Evolutionary conservation across 768 basidiomycete genomes (phyloP).

Genomic region (Russula abietina): DNA sequence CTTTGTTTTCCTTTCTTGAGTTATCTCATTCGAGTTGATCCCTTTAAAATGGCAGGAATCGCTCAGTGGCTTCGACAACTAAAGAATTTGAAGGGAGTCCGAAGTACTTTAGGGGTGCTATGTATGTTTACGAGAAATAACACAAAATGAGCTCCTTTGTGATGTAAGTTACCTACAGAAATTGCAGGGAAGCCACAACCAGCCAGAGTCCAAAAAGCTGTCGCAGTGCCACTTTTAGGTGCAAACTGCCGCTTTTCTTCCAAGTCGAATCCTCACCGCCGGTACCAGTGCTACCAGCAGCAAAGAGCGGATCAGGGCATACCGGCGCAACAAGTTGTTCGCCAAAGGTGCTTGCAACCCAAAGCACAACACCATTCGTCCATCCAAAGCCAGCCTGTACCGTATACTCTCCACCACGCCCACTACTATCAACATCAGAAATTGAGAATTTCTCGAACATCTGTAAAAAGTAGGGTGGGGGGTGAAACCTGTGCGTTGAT

Average conservation of each 20-base stretch:
- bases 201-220: background rate
- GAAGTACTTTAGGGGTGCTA: no score
- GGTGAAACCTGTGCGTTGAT: background rate
- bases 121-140: background rate
- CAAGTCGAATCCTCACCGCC: background rate
- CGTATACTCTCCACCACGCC: constrained; percentile 79
- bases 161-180: background rate
- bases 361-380: constrained; percentile 82
- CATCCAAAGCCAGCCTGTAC: constrained; percentile 82
- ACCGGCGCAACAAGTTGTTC: constrained; percentile 13
- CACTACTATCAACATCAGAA: constrained; percentile 70
- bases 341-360: constrained; percentile 67
- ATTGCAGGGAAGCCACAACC: background rate
- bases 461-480: constrained; percentile 31
- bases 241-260: background rate
- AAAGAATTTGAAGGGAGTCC: no score
- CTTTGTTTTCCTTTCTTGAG: no score
- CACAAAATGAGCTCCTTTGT: background rate
- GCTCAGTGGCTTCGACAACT: no score
- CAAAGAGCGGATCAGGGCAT: constrained; percentile 44
- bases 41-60: no score
- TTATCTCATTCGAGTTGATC: no score
- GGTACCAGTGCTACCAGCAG: background rate
- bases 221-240: background rate
- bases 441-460: constrained; percentile 90